Conservation (phyloP, 2,329 filamentous ascomycete genomes). For the Aspergillus pseudoglaucus region DNA sequence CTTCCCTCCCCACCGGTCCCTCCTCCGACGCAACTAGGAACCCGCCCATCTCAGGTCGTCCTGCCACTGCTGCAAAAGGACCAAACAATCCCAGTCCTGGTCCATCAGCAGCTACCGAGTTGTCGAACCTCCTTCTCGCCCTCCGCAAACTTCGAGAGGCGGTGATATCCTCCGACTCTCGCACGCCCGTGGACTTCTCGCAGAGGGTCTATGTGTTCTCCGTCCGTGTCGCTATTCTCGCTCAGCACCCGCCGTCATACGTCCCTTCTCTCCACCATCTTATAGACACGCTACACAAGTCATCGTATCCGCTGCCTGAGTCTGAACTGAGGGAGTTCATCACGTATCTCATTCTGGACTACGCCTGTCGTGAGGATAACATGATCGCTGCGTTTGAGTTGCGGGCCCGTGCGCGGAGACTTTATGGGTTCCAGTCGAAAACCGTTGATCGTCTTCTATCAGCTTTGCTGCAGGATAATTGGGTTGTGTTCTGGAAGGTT, state of each 20-base stretch:
- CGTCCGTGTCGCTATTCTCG: constrained; percentile 74
- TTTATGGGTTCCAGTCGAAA: constrained; percentile 58
- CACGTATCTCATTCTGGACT: constrained; percentile 76
- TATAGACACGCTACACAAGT: constrained; percentile 61
- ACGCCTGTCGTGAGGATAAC: constrained; percentile 75
- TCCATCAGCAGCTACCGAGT: constrained; percentile 51
- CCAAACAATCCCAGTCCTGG: constrained; percentile 15
- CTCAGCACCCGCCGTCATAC: constrained; percentile 79
- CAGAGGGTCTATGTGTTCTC: constrained; percentile 89
- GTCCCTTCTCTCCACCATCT: constrained; percentile 79
- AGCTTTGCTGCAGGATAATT: constrained; percentile 75
- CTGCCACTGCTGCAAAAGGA: constrained; percentile 11
- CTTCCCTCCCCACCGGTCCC: constrained; percentile 48
- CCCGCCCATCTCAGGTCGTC: constrained; percentile 26
- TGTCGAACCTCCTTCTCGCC: constrained; percentile 70
- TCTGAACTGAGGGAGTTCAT: constrained; percentile 73
- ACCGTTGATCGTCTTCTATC: constrained; percentile 63
- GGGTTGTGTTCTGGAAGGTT: constrained; percentile 67
- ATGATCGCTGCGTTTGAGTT: constrained; percentile 66
- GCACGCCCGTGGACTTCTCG: constrained; percentile 71
- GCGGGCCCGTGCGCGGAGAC: constrained; percentile 41
- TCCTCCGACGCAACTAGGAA: constrained; percentile 35
- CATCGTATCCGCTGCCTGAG: constrained; percentile 58
- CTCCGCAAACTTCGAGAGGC: constrained; percentile 90
- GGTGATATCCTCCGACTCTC: constrained; percentile 64